phyloP scores from a whole-genome alignment of 805 yeast species.

The Lachancea sp. region DNA sequence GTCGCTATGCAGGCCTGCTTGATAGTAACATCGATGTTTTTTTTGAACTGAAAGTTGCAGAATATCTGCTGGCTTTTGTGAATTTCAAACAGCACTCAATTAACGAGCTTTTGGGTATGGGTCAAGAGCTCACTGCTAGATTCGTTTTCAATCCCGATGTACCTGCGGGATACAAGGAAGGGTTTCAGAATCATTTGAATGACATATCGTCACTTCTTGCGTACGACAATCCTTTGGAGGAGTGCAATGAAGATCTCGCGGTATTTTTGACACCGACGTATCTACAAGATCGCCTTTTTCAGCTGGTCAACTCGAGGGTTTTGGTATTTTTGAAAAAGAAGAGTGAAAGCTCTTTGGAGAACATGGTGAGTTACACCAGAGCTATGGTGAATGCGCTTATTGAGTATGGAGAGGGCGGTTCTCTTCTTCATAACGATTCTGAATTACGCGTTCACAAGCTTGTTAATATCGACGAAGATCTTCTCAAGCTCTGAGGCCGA shows the following conservation, averaged over 20 bases:
- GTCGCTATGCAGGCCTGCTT: constrained; percentile 23
- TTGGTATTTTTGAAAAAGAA: constrained; percentile 39
- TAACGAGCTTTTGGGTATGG: constrained; percentile 15
- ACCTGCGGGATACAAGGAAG: constrained; percentile 21
- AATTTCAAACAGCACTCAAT: constrained; percentile 11
- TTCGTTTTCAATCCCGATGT: constrained; percentile 19
- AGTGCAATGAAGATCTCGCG: constrained; percentile 28
- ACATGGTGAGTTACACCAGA: constrained; percentile 38
- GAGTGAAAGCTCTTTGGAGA: constrained; percentile 39
- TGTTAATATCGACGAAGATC: constrained; percentile 43
- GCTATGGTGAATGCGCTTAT: constrained; percentile 32
- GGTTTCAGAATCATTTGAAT: constrained; percentile 35
- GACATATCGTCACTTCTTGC: constrained; percentile 48
- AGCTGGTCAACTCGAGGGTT: constrained; percentile 33
- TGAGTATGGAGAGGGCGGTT: constrained; percentile 29
- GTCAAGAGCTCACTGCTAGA: constrained; percentile 21
- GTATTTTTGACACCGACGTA: constrained; percentile 22
- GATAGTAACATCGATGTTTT: constrained; percentile 18
- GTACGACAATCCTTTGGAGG: constrained; percentile 43
- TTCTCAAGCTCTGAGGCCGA: constrained; percentile 27
- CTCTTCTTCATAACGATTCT: constrained; percentile 18
- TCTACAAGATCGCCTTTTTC: constrained; percentile 28
- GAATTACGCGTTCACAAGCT: constrained; percentile 29
- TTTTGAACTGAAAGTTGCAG: constrained; percentile 27
- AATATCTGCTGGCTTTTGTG: constrained; percentile 19